Evolutionary conservation across 805 yeast genomes (phyloP).

Genomic region (Candida ulmi): DNA sequence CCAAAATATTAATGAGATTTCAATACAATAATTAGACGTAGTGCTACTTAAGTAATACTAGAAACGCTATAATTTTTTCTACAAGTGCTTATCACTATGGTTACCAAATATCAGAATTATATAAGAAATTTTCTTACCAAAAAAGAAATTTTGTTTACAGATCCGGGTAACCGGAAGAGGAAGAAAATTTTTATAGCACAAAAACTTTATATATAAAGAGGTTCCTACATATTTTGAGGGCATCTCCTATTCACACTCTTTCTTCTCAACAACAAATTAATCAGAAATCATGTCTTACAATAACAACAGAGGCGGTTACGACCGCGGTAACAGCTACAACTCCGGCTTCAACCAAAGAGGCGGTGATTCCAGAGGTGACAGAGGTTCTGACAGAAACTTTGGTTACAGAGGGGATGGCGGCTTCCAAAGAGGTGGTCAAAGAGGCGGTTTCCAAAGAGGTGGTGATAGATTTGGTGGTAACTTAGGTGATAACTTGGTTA

Average conservation of each 20-base stretch:
- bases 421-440: conserved; percentile 28
- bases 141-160: too few relatives aligned
- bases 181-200: too few relatives aligned
- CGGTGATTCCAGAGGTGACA: conserved; percentile 25
- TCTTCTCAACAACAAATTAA: too few relatives aligned
- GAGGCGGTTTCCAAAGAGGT: conserved; percentile 27
- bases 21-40: background rate
- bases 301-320: conserved; percentile 10
- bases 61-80: too few relatives aligned
- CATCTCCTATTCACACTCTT: too few relatives aligned
- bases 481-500: conserved; percentile 51
- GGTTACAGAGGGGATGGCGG: conserved; percentile 34
- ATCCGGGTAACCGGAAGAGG: too few relatives aligned
- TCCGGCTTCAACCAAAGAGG: conserved; percentile 22
- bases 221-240: too few relatives aligned
- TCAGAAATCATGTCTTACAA: conserved; percentile 14
- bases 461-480: conserved; percentile 36
- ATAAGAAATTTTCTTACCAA: too few relatives aligned
- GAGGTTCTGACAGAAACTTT: conserved; percentile 30
- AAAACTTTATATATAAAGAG: too few relatives aligned
- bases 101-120: too few relatives aligned
- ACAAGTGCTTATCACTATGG: too few relatives aligned
- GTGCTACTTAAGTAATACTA: too few relatives aligned
- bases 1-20: background rate
- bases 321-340: conserved; percentile 15